Percentiles rank a stretch among this genome's conserved stretches.
phyloP scores from a whole-genome alignment of 108 stramenopile genomes.

The Skeletonema marinoi region DNA sequence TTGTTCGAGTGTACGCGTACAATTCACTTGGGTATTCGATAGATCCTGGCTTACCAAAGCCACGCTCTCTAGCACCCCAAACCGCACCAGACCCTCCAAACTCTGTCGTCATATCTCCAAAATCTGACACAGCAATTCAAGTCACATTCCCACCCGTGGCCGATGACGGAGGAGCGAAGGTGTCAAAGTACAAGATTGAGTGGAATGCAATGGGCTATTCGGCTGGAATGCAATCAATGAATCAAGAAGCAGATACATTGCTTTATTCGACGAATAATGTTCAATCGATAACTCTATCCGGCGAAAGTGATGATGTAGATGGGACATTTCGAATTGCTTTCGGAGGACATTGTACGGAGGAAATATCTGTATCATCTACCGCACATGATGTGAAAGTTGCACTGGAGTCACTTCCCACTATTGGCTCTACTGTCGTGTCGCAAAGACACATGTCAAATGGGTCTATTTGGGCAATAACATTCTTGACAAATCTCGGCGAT shows the following conservation, averaged over 20 bases:
- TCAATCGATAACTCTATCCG: slow-evolving; percentile 45
- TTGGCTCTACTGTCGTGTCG: slow-evolving; percentile 48
- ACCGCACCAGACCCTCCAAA: slow-evolving; percentile 54
- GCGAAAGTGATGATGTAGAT: slow-evolving; percentile 37
- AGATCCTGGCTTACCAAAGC: slow-evolving; percentile 21
- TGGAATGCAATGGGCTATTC: slow-evolving; percentile 54
- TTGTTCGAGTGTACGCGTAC: slow-evolving; percentile 62
- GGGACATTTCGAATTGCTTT: slow-evolving; percentile 63
- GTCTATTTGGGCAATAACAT: slow-evolving; percentile 45
- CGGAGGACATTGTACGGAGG: slow-evolving; percentile 47
- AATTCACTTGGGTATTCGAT: slow-evolving; percentile 54
- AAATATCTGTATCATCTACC: slow-evolving; percentile 37
- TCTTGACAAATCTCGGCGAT: slow-evolving; percentile 22
- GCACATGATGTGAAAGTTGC: slow-evolving; percentile 51
- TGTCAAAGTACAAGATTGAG: slow-evolving; percentile 63
- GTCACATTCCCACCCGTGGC: slow-evolving; percentile 55
- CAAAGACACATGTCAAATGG: slow-evolving; percentile 27
- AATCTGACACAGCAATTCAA: slow-evolving; percentile 51
- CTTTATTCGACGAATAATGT: slow-evolving; percentile 50
- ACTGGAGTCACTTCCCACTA: slow-evolving; percentile 56
- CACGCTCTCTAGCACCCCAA: slow-evolving; percentile 42
- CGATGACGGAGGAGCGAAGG: slow-evolving; percentile 53
- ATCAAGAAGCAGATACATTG: slow-evolving; percentile 1
- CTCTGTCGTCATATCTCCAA: slow-evolving; percentile 21
- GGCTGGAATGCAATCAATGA: slow-evolving; percentile 28